Evolutionary conservation across 768 basidiomycete genomes (phyloP).

Genomic region (Leccinum broughii): DNA sequence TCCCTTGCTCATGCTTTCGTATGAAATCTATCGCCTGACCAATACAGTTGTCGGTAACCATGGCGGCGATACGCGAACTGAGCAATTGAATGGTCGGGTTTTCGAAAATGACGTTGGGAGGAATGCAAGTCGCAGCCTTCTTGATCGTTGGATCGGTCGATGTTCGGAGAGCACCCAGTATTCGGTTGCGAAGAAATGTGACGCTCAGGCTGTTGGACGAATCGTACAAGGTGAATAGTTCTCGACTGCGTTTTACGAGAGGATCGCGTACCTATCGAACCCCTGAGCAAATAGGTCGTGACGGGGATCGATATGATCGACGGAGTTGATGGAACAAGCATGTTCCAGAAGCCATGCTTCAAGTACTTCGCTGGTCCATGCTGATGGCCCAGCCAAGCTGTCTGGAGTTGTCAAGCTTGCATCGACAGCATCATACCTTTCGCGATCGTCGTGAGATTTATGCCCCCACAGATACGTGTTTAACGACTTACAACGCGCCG

Average conservation of each 20-base stretch:
- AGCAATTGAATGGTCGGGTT: constrained; percentile 42
- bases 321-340: constrained; percentile 13
- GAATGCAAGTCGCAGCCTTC: constrained; percentile 27
- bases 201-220: constrained; percentile 27
- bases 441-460: background rate
- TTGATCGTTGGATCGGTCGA: constrained; percentile 30
- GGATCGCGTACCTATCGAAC: constrained; percentile 37
- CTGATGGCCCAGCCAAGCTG: constrained; percentile 22
- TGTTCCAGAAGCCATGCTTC: constrained; percentile 32
- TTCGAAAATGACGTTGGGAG: constrained; percentile 36
- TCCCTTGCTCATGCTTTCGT: constrained; percentile 20
- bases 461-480: background rate
- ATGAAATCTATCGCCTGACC: background rate
- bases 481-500: constrained; percentile 38
- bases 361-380: constrained; percentile 26
- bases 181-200: constrained; percentile 30
- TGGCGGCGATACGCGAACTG: constrained; percentile 21
- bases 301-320: constrained; percentile 2
- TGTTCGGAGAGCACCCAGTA: constrained; percentile 29
- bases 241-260: background rate
- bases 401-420: constrained; percentile 20
- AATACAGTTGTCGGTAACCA: constrained; percentile 5
- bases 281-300: constrained; percentile 36
- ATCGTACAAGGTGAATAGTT: background rate
- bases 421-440: constrained; percentile 37